These are phyloP conservation scores for Euphorbia peplus DNA, from an alignment of 345 rosid species.

Conservation along the genomic window DNA sequence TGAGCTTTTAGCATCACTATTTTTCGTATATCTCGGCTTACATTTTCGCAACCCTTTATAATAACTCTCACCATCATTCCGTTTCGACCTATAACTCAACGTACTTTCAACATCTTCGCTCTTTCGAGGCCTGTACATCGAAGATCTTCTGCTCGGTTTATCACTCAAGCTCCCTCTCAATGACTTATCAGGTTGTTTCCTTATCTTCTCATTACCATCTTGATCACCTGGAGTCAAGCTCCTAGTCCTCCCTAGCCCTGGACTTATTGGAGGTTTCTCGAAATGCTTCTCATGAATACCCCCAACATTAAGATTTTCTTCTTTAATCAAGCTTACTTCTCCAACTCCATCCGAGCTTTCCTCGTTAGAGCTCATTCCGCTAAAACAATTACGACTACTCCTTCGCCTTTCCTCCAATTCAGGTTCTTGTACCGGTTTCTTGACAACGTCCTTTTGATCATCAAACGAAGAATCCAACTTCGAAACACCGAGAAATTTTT, in stretches of 20 bases:
- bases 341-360: not conserved
- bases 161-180: not conserved
- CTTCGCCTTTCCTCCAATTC: not conserved
- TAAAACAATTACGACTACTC: not conserved
- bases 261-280: not conserved
- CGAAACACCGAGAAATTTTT: constrained; percentile 38
- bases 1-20: constrained; percentile 43
- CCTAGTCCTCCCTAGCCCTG: not conserved
- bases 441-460: constrained; percentile 10
- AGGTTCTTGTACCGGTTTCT: constrained; percentile 25
- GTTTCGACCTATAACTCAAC: constrained; percentile 4
- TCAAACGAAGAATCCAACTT: constrained; percentile 24
- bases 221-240: not conserved
- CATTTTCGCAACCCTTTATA: constrained; percentile 20
- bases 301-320: not conserved
- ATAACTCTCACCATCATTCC: constrained; percentile 13
- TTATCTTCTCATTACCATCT: not conserved
- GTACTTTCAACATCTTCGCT: constrained; percentile 7
- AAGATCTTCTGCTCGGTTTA: not conserved
- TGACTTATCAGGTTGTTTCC: constrained; percentile 1
- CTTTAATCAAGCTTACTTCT: not conserved
- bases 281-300: not conserved
- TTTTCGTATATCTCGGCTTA: constrained; percentile 22
- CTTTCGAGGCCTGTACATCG: constrained; percentile 12
- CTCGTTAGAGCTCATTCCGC: constrained; percentile 13